phyloP scores from a whole-genome alignment of 495 filamentous ascomycete genomes.

The Aspergillus cristatus region DNA sequence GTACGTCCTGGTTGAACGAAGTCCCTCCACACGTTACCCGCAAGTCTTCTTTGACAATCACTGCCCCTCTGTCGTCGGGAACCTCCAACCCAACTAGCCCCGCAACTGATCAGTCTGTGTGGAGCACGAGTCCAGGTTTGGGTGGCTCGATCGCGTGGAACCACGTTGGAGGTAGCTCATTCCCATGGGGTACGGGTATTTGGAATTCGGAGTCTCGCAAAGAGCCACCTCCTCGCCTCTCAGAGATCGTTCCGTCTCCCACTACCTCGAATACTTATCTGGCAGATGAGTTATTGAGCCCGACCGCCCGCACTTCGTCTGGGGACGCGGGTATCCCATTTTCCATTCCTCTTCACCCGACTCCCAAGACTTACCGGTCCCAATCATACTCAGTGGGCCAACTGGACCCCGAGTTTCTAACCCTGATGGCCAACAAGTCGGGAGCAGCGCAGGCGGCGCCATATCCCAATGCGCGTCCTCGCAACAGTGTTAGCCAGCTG shows the following conservation, averaged over 20 bases:
- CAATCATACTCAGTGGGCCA: slow-evolving; percentile 97
- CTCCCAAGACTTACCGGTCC: slow-evolving; percentile 85
- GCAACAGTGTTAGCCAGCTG: slow-evolving; percentile 44
- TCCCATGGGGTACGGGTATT: slow-evolving; percentile 67
- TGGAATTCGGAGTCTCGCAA: slow-evolving; percentile 69
- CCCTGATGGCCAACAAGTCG: slow-evolving; percentile 34
- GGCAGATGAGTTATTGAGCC: slow-evolving; percentile 45
- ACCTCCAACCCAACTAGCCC: slow-evolving; percentile 69
- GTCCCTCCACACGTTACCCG: slow-evolving; percentile 34
- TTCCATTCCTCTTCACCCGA: slow-evolving; percentile 82
- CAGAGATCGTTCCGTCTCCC: slow-evolving; percentile 69
- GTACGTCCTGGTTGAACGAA: slow-evolving; percentile 49
- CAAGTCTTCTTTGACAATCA: slow-evolving; percentile 39
- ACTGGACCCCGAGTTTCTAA: slow-evolving; percentile 57
- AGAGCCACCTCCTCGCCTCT: slow-evolving; percentile 61
- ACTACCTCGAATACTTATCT: slow-evolving; percentile 51
- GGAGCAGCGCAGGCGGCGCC: slow-evolving; percentile 30
- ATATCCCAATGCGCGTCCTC: slow-evolving; percentile 20
- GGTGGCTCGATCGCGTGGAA: slow-evolving; percentile 50
- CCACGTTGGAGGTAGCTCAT: slow-evolving; percentile 46
- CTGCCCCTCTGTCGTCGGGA: slow-evolving; percentile 53
- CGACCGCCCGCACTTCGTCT: slow-evolving; percentile 42
- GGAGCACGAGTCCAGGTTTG: slow-evolving; percentile 44
- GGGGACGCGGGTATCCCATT: slow-evolving; percentile 68
- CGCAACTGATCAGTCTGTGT: slow-evolving; percentile 58